These are phyloP conservation scores for Adenanthera pavonina DNA, from an alignment of 306 rosid species.

Conservation along the genomic window DNA sequence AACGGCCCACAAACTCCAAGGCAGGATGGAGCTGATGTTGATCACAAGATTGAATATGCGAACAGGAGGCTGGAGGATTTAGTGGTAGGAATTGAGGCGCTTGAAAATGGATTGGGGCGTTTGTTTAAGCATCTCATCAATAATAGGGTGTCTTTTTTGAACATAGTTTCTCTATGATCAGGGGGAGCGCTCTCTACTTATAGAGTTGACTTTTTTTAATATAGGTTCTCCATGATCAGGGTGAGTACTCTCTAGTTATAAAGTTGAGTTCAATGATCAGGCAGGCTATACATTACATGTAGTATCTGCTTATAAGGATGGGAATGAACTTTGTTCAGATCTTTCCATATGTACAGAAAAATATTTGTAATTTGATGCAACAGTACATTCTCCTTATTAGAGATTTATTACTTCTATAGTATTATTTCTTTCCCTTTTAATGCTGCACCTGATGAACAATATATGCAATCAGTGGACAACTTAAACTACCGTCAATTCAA, in stretches of 20 bases:
- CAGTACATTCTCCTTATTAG: slow-evolving; percentile 14
- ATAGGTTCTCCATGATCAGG: background rate
- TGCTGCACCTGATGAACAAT: background rate
- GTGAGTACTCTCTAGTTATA: background rate
- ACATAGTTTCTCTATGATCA: slow-evolving; percentile 54
- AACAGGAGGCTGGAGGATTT: slow-evolving; percentile 55
- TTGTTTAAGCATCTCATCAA: slow-evolving; percentile 73
- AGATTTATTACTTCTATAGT: background rate
- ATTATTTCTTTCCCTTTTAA: background rate
- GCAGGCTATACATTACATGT: background rate
- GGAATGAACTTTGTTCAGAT: slow-evolving; percentile 9
- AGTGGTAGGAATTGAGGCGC: slow-evolving; percentile 50
- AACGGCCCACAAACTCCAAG: slow-evolving; percentile 23
- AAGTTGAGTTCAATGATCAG: background rate
- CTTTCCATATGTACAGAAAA: slow-evolving; percentile 31
- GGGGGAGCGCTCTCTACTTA: background rate
- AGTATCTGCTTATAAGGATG: slow-evolving; percentile 37
- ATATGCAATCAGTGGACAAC: background rate
- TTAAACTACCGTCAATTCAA: no score
- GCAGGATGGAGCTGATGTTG: slow-evolving; percentile 40
- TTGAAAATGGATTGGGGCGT: slow-evolving; percentile 65
- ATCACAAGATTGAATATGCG: slow-evolving; percentile 53
- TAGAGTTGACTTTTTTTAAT: background rate
- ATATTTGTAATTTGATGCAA: slow-evolving; percentile 12
- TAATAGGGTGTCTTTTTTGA: slow-evolving; percentile 67